Conservation (phyloP, 345 rosid genomes). For the Populus ilicifolia region DNA sequence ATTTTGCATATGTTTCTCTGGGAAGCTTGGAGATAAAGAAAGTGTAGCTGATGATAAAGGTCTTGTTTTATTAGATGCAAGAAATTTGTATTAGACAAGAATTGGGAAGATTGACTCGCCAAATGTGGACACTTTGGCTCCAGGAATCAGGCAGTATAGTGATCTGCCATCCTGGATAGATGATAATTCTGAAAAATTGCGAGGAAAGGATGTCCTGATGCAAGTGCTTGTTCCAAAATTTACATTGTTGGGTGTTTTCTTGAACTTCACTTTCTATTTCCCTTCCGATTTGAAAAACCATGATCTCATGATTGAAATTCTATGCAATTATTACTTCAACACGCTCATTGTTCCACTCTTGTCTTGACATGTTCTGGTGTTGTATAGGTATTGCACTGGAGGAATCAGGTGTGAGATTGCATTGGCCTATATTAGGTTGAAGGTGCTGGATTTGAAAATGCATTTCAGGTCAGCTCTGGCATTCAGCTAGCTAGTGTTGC, state of each 20-base stretch:
- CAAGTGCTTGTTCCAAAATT: conserved; percentile 32
- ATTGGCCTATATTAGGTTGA: conserved; percentile 82
- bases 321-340: neutral
- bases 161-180: conserved; percentile 90
- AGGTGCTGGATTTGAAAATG: conserved; percentile 84
- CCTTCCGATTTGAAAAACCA: neutral
- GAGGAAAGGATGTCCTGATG: conserved; percentile 78
- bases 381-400: conserved; percentile 89
- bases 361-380: neutral
- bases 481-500: neutral
- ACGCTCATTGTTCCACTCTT: neutral
- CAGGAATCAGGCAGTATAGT: conserved; percentile 84
- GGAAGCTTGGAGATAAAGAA: conserved; percentile 26
- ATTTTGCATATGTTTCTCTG: conserved; percentile 28
- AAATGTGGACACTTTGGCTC: conserved; percentile 76
- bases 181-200: conserved; percentile 56
- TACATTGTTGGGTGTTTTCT: neutral
- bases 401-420: conserved; percentile 99
- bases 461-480: conserved; percentile 59
- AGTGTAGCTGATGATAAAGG: conserved; percentile 33
- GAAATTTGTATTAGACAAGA: conserved; percentile 89
- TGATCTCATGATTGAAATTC: neutral
- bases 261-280: neutral
- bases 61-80: conserved; percentile 77
- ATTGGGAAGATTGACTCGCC: conserved; percentile 71